Evolutionary conservation across 1,284 basidiomycete genomes (phyloP).

Genomic region (Polyporus tsugae): DNA sequence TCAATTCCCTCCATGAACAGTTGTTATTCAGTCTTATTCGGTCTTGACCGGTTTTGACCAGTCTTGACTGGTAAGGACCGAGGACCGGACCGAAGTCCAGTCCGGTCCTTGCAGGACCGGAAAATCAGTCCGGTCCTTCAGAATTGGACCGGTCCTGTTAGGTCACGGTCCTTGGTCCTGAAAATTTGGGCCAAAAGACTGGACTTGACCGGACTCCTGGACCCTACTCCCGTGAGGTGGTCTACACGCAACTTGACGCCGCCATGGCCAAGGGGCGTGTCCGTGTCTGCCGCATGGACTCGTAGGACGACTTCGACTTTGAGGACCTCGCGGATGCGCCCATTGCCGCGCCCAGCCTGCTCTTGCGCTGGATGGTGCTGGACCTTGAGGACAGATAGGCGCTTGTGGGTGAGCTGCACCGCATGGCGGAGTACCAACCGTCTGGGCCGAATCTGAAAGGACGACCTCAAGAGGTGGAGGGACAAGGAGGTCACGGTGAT

Average conservation of each 20-base stretch:
- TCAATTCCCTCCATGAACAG: too few species aligned
- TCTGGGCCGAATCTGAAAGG: slow-evolving; percentile 53
- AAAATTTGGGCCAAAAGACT: too few species aligned
- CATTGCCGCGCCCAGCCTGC: slow-evolving; percentile 54
- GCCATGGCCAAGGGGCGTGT: slow-evolving; percentile 60
- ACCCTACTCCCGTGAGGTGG: slow-evolving; percentile 60
- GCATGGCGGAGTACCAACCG: slow-evolving; percentile 64
- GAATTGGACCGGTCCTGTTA: too few species aligned
- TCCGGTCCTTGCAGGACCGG: too few species aligned
- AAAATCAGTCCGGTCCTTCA: too few species aligned
- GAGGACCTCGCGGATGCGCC: slow-evolving; percentile 61
- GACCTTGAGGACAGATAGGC: slow-evolving; percentile 58
- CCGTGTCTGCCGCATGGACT: slow-evolving; percentile 45
- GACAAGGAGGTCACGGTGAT: slow-evolving; percentile 68
- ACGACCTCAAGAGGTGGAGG: slow-evolving; percentile 56
- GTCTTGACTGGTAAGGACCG: too few species aligned
- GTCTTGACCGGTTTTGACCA: too few species aligned
- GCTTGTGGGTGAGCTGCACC: slow-evolving; percentile 60
- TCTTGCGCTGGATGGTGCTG: slow-evolving; percentile 67
- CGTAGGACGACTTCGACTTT: slow-evolving; percentile 58
- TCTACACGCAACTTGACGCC: slow-evolving; percentile 58
- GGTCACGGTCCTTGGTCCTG: too few species aligned
- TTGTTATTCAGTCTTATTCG: too few species aligned
- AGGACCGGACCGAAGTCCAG: too few species aligned
- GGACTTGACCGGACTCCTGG: too few species aligned